These are phyloP conservation scores for Fusarium napiforme DNA, from an alignment of 2,329 filamentous ascomycete genomes.

Conservation along the genomic window DNA sequence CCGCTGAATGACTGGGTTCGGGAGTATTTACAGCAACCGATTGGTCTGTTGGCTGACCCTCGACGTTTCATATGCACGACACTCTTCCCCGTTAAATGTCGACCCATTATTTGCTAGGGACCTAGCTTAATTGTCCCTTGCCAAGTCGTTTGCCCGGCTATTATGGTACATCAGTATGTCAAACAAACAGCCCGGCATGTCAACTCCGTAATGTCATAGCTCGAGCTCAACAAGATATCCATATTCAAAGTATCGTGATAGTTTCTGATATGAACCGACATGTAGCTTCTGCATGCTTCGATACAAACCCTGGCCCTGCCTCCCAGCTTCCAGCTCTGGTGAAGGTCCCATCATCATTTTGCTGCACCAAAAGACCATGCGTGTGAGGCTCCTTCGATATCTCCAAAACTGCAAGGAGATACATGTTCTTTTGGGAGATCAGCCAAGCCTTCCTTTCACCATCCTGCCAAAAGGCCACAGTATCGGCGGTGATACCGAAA, in stretches of 20 bases:
- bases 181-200: not conserved
- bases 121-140: not conserved
- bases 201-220: not conserved
- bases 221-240: not conserved
- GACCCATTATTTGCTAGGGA: no score
- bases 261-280: not conserved
- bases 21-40: not conserved
- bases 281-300: not conserved
- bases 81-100: not conserved
- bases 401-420: not conserved
- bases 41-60: not conserved
- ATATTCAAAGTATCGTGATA: not conserved
- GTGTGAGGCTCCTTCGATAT: not conserved
- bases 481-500: not conserved
- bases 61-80: not conserved
- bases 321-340: not conserved
- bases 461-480: not conserved
- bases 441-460: not conserved
- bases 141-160: not conserved
- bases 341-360: not conserved
- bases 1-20: not conserved
- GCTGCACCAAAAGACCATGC: not conserved
- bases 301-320: not conserved
- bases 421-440: not conserved
- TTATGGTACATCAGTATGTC: not conserved